Evolutionary conservation across 768 basidiomycete species (phyloP).

Genomic region (Xerocomus potaroensis): DNA sequence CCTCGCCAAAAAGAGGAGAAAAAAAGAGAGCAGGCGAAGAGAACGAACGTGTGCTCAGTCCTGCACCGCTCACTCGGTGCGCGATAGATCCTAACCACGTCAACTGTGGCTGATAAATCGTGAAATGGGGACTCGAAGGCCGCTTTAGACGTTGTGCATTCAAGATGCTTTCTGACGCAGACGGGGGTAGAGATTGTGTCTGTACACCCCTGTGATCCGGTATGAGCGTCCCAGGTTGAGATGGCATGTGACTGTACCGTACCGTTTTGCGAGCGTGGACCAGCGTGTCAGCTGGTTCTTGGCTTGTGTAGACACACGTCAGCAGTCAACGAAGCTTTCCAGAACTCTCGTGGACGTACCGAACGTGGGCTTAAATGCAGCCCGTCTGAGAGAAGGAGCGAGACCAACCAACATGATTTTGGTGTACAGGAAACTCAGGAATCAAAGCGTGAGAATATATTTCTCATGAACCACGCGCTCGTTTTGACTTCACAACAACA

Average conservation of each 20-base stretch:
- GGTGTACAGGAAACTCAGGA: too few species aligned
- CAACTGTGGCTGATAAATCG: conserved; percentile 94
- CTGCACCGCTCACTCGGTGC: conserved; percentile 82
- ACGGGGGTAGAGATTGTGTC: conserved; percentile 60
- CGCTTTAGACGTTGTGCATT: conserved; percentile 85
- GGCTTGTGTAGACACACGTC: too few species aligned
- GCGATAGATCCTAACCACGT: conserved; percentile 87
- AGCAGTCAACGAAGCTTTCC: not conserved
- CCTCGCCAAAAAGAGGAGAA: too few species aligned
- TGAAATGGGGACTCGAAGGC: conserved; percentile 93
- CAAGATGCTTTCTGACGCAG: conserved; percentile 58
- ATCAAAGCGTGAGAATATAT: conserved; percentile 21
- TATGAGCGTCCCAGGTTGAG: too few species aligned
- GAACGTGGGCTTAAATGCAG: conserved; percentile 35
- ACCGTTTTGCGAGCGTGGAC: conserved; percentile 41
- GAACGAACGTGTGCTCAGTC: conserved; percentile 69
- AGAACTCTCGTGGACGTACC: conserved; percentile 17
- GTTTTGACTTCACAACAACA: too few species aligned
- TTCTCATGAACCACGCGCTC: conserved; percentile 10
- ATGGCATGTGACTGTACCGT: too few species aligned
- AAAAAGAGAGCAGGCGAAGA: not conserved
- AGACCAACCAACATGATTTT: too few species aligned
- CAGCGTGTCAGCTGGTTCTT: conserved; percentile 38
- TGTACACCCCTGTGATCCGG: conserved; percentile 48
- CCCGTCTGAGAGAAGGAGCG: conserved; percentile 50